Percentiles rank a stretch among this genome's conserved stretches.
Conservation (phyloP, 1,139 yeast species). For the Geotrichum armillariae region DNA sequence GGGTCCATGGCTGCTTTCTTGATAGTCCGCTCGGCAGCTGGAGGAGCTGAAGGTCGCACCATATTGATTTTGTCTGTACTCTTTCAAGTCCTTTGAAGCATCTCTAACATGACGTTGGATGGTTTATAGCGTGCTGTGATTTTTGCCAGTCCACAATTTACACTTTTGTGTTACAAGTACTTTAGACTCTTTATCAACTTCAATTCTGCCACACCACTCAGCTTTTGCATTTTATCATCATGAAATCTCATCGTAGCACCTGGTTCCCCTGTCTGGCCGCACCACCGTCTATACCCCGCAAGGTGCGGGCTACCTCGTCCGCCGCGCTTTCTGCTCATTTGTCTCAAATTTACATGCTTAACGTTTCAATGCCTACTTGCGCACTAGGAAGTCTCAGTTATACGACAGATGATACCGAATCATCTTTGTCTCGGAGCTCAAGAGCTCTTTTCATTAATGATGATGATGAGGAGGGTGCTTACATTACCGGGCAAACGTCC, state of each 20-base stretch:
- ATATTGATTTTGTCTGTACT: background rate
- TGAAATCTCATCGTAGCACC: background rate
- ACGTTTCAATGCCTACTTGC: background rate
- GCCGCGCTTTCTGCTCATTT: background rate
- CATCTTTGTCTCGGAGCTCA: too few species aligned
- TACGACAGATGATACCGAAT: too few species aligned
- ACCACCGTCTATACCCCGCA: background rate
- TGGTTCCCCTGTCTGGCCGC: background rate
- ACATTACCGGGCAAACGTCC: too few species aligned
- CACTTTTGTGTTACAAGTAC: too few species aligned
- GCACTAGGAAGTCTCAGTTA: background rate
- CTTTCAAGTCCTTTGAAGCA: too few species aligned
- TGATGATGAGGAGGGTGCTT: too few species aligned
- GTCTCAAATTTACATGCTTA: background rate
- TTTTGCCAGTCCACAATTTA: too few species aligned
- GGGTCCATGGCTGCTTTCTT: conserved; percentile 19
- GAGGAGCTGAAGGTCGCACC: conserved; percentile 19
- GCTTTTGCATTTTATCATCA: background rate
- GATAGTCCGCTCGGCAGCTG: conserved; percentile 9
- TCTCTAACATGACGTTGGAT: too few species aligned
- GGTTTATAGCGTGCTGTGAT: too few species aligned
- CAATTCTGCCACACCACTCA: too few species aligned
- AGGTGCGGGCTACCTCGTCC: background rate
- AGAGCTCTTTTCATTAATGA: too few species aligned
- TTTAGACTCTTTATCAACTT: too few species aligned